These are phyloP conservation scores for Cercospora canescens DNA, from an alignment of 2,329 filamentous ascomycete genomes.

Conservation along the genomic window DNA sequence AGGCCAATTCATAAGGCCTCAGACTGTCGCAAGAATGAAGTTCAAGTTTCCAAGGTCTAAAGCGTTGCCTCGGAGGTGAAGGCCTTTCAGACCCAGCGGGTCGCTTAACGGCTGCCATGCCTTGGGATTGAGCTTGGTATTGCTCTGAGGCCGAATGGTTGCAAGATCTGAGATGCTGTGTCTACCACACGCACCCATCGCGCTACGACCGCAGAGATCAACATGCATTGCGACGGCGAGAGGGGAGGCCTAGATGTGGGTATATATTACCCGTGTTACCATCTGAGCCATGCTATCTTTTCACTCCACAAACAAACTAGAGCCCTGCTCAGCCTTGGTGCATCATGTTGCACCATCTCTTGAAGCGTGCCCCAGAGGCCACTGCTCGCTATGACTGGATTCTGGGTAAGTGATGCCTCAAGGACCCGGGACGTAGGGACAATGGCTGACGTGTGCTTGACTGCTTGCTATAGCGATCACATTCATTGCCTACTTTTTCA, in stretches of 20 bases:
- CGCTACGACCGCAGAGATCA: not conserved
- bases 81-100: not conserved
- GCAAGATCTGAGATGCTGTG: not conserved
- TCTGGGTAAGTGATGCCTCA: not conserved
- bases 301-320: not conserved
- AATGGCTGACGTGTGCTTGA: not conserved
- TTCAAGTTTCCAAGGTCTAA: not conserved
- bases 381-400: not conserved
- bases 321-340: not conserved
- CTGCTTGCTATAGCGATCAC: constrained; percentile 58
- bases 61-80: not conserved
- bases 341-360: not conserved
- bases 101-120: not conserved
- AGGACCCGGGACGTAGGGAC: not conserved
- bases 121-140: not conserved
- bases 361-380: not conserved
- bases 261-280: not conserved
- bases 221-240: not conserved
- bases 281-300: not conserved
- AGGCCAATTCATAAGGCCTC: too few relatives aligned
- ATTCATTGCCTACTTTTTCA: constrained; percentile 62
- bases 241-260: not conserved
- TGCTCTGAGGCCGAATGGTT: not conserved
- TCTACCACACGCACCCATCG: not conserved
- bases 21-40: not conserved